Percentiles rank a stretch among this genome's conserved stretches.
phyloP scores from a whole-genome alignment of 129 eudicot species.

The Chrysanthemum lavandulifolium region DNA sequence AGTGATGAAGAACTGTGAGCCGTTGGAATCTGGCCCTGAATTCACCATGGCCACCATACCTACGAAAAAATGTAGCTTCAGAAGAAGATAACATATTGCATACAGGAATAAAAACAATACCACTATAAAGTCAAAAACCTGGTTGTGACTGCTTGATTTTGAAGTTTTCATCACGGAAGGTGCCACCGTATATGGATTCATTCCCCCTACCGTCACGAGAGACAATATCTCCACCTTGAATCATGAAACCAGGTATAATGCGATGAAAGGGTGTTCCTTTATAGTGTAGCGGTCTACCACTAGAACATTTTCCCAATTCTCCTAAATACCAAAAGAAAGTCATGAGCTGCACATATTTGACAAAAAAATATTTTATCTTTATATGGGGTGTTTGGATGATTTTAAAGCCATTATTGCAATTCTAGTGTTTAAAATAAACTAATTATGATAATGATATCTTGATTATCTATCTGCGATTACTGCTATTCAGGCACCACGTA shows the following conservation, averaged over 20 bases:
- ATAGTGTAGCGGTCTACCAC: slow-evolving; percentile 68
- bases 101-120: neutral
- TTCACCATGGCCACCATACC: slow-evolving; percentile 90
- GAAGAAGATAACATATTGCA: slow-evolving; percentile 14
- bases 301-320: slow-evolving; percentile 64
- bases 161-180: slow-evolving; percentile 78
- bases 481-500: too few species aligned
- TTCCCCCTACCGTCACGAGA: slow-evolving; percentile 67
- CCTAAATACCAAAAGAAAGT: slow-evolving; percentile 46
- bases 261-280: slow-evolving; percentile 90
- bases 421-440: neutral
- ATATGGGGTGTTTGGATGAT: neutral
- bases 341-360: neutral
- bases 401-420: neutral
- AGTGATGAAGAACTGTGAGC: slow-evolving; percentile 87
- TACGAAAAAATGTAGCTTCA: slow-evolving; percentile 28
- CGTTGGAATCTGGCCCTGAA: slow-evolving; percentile 95
- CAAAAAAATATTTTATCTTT: neutral
- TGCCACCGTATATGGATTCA: slow-evolving; percentile 70
- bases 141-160: slow-evolving; percentile 78
- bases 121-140: slow-evolving; percentile 35
- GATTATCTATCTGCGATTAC: neutral
- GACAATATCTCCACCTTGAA: slow-evolving; percentile 90
- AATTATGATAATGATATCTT: neutral
- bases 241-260: slow-evolving; percentile 92